A percentile compares a stretch with the other conserved stretches of the same genome.
Evolutionary conservation across 768 basidiomycete species (phyloP).

Genomic region (Sarcodon sp.): DNA sequence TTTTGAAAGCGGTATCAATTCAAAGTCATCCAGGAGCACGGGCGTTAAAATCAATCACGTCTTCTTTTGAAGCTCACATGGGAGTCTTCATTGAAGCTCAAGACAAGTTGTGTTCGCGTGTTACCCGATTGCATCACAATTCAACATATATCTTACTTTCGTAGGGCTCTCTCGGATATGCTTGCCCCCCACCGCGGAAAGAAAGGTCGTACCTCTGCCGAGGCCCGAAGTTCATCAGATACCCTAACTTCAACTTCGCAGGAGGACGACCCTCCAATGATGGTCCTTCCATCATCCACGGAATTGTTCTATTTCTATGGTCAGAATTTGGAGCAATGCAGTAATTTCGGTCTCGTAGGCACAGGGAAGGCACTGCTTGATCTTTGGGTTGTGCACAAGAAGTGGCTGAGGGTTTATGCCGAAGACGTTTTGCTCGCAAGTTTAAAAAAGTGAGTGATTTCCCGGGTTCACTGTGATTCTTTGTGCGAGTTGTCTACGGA

Average conservation of each 20-base stretch:
- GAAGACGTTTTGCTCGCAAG: slow-evolving; percentile 79
- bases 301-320: slow-evolving; percentile 97
- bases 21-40: slow-evolving; percentile 35
- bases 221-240: slow-evolving; percentile 21
- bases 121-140: not conserved
- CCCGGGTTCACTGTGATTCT: not conserved
- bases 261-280: slow-evolving; percentile 33
- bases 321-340: slow-evolving; percentile 89
- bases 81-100: slow-evolving; percentile 92
- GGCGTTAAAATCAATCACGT: slow-evolving; percentile 57
- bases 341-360: slow-evolving; percentile 47
- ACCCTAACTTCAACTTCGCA: slow-evolving; percentile 22
- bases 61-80: slow-evolving; percentile 91
- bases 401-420: slow-evolving; percentile 91
- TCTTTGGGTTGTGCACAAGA: slow-evolving; percentile 70
- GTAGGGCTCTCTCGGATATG: slow-evolving; percentile 86
- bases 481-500: not conserved
- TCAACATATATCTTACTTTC: not conserved
- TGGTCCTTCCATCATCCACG: slow-evolving; percentile 85
- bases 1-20: slow-evolving; percentile 32
- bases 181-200: slow-evolving; percentile 63
- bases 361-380: slow-evolving; percentile 78
- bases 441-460: slow-evolving; percentile 48
- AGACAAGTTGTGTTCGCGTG: slow-evolving; percentile 52
- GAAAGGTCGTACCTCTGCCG: slow-evolving; percentile 56